Base-by-base conservation (phyloP, 345 rosid species). In the Citrus reticulata region DNA sequence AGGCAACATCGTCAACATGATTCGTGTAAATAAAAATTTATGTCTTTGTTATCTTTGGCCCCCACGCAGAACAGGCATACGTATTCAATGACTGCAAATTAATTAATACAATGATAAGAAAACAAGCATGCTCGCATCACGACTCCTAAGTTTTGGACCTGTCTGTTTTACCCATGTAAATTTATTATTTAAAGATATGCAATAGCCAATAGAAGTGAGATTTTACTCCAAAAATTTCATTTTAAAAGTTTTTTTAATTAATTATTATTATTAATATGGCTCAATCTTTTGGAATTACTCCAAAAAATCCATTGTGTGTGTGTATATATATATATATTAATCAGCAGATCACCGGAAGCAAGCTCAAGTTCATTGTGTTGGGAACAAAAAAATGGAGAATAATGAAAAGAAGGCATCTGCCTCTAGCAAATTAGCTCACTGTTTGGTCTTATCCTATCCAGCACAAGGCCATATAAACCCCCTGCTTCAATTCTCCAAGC, bases 381-480 rank as follows among this genome's bases (percentile, higher is more conserved):
- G n/a, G 30, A 42, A 9, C 19, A 13, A 3, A 78, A 74, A 3
- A 54, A 58, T 64, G 82, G 46, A 63, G 42, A 35, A 37, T 22
- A 22, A 51, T 34, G 70, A 46, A 60, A 55, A 59, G n/a, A 66
- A 20, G 16, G 49, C 49, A 42, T 42, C 49, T 42, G 54, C 20
- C 60, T 46, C 24, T 34, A 24, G 24, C 42, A 75, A 9, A 67
- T 42, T 42, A 42, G 72, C 83, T 73, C 90, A 83, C 69, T 79
- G 77, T 37, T 55, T 85, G 68, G 65, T 87, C 4, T 55, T 87
- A 17, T 63, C 83, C 20, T 77, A 75, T 74, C 84, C 90, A 0
- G 19, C 34, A 1, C 88, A 83, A 62, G 88, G 88, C 40, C 90
- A 83, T 77, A 39, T 87, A 39, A 87, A 80, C 76, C 87, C 84